These are phyloP conservation scores for Cyclaneusma minus DNA, from an alignment of 2,329 filamentous ascomycete genomes.

Conservation along the genomic window DNA sequence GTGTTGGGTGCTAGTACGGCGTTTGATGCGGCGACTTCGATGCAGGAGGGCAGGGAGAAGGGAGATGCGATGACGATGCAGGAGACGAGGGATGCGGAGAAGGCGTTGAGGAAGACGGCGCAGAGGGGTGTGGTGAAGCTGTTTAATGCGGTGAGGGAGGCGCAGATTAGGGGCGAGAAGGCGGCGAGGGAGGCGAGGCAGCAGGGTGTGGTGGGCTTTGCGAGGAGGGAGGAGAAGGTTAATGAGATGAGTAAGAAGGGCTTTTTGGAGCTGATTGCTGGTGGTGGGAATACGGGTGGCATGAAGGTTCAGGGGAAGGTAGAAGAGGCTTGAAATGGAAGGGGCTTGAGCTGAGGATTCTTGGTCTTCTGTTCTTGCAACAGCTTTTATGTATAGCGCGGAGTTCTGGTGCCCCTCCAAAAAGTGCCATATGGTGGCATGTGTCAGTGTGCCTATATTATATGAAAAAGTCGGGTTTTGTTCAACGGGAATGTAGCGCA, in stretches of 20 bases:
- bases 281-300: conserved; percentile 40
- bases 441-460: no score
- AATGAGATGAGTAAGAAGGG: conserved; percentile 96
- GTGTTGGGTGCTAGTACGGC: conserved; percentile 48
- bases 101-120: conserved; percentile 68
- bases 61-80: conserved; percentile 28
- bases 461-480: no score
- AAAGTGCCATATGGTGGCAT: no score
- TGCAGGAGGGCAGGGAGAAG: conserved; percentile 19
- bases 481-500: no score
- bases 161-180: conserved; percentile 76
- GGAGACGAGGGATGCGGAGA: conserved; percentile 55
- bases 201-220: conserved; percentile 63
- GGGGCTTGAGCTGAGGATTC: no score
- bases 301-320: conserved; percentile 42
- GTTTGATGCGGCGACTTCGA: conserved; percentile 32
- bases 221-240: conserved; percentile 69
- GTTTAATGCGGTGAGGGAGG: conserved; percentile 87
- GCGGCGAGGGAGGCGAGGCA: conserved; percentile 54
- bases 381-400: no score
- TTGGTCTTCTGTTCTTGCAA: no score
- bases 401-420: no score
- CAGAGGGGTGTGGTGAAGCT: conserved; percentile 90
- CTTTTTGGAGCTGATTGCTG: conserved; percentile 78
- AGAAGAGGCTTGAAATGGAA: conserved; percentile 34